phyloP scores from a whole-genome alignment of 1,284 basidiomycete species.

The Rhodotorula sp. region DNA sequence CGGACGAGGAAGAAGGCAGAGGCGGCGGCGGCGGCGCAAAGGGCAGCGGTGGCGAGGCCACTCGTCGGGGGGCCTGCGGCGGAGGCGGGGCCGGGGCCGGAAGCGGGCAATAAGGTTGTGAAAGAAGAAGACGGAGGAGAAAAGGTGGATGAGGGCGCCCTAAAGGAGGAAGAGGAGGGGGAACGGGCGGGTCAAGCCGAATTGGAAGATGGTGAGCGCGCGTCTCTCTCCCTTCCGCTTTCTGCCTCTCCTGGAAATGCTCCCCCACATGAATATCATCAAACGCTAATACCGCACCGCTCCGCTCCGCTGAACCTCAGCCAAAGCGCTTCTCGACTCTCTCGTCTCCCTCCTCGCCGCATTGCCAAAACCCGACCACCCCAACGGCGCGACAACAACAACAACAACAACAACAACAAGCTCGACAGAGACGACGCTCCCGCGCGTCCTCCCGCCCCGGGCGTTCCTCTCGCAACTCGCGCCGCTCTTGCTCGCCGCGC shows the following conservation, averaged over 20 bases:
- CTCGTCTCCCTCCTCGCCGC: constrained; percentile 6
- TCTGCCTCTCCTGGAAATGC: too few relatives aligned
- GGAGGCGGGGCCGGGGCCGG: too few relatives aligned
- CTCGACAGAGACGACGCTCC: background rate
- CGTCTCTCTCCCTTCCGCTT: background rate
- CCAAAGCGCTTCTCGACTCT: constrained; percentile 8
- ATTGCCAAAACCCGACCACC: background rate
- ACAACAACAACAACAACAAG: too few relatives aligned
- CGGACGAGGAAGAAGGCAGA: background rate
- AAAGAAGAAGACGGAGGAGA: background rate
- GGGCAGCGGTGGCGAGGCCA: too few relatives aligned
- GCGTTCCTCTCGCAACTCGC: constrained; percentile 2
- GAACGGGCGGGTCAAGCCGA: background rate
- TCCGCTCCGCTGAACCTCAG: background rate
- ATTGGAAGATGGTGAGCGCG: constrained; percentile 8
- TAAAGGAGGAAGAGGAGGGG: background rate
- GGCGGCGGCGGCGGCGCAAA: background rate
- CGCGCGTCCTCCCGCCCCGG: background rate
- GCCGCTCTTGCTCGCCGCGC: constrained; percentile 3
- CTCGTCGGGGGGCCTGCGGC: too few relatives aligned
- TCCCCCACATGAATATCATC: too few relatives aligned
- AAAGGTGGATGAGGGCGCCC: background rate
- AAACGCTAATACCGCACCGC: background rate
- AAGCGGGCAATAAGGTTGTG: too few relatives aligned
- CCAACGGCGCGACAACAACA: background rate